Evolutionary conservation across 2,329 filamentous ascomycete genomes (phyloP), one percentile per base, ranked within the genome.

Genomic region (Claviceps sp.): DNA sequence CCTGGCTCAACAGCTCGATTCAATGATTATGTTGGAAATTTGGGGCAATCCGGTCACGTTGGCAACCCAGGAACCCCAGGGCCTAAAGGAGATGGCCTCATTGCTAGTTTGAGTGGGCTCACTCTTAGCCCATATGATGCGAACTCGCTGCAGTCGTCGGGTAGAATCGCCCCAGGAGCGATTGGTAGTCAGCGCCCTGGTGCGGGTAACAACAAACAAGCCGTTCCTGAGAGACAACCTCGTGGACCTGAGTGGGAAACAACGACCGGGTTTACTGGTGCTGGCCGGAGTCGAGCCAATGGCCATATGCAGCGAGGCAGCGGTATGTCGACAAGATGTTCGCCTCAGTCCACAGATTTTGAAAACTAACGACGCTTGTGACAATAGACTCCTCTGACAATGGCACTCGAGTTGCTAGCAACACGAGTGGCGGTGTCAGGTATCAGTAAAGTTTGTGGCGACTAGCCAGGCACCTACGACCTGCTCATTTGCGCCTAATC

Each of bases 171-270:
- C 0, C 77, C 78, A 8, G 81, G 81, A 5, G 78, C 81, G 11
- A 84, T 84, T 50, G 81, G 81, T 50, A 84, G 81, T 66, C 81
- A 84, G 63, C 73, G 81, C 46, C 79, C 79, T 7, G 67, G 73
- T 14, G 70, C 75, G 14, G 75, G 71, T 54, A 70, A 71, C 26
- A 62, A 63, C 49, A 55, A 63, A 47, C 69, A 66, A 68, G 71
- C 68, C 26, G 73, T 72, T 9, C 78, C 79, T 3, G 80, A 84
- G 58, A 72, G 80, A 54, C 80, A 84, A 65, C 80, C 80, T n/a
- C 73, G 79, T 26, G 79, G 78, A 26, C 80, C 81, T 1, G 77
- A 79, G 61, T 83, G 80, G 79, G 78, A 81, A 62, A 69, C 67
- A 45, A 69, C 67, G 34, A 62, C 62, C 49, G 78, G 78, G 1